Evolutionary conservation across 495 filamentous ascomycete species (phyloP).

Genomic region (Trichodelitschia bisporula): DNA sequence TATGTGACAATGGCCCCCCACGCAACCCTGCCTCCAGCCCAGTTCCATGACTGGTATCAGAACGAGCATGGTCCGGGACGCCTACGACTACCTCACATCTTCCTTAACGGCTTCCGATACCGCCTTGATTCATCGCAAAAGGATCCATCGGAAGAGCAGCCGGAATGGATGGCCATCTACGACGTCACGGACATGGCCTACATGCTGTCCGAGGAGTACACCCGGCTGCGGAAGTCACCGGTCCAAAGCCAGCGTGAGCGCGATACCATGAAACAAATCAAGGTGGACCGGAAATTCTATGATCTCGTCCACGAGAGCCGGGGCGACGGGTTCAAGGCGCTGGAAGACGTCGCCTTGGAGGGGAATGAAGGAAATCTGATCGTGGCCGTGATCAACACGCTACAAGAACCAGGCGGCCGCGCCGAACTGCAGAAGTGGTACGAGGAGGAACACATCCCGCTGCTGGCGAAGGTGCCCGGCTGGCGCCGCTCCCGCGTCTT

Average conservation of each 20-base stretch:
- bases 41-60: slow-evolving; percentile 83
- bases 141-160: slow-evolving; percentile 15
- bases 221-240: slow-evolving; percentile 31
- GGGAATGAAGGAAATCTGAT: slow-evolving; percentile 35
- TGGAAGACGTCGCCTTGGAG: slow-evolving; percentile 34
- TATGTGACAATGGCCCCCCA: slow-evolving; percentile 60
- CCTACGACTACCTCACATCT: slow-evolving; percentile 39
- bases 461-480: slow-evolving; percentile 47
- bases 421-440: slow-evolving; percentile 41
- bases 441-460: slow-evolving; percentile 41
- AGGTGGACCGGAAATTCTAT: slow-evolving; percentile 41
- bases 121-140: slow-evolving; percentile 9
- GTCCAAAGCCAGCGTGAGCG: slow-evolving; percentile 50
- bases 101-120: slow-evolving; percentile 55
- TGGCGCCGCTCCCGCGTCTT: slow-evolving; percentile 49
- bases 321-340: slow-evolving; percentile 24
- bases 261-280: slow-evolving; percentile 50
- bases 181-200: slow-evolving; percentile 51
- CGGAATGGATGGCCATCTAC: slow-evolving; percentile 55
- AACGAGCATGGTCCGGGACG: slow-evolving; percentile 65
- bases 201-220: slow-evolving; percentile 40
- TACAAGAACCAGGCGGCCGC: slow-evolving; percentile 22
- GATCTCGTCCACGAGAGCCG: slow-evolving; percentile 31
- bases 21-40: slow-evolving; percentile 30
- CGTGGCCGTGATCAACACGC: slow-evolving; percentile 30